Conservation (phyloP, 1,284 basidiomycete species). For the Heterobasidion annosum region DNA sequence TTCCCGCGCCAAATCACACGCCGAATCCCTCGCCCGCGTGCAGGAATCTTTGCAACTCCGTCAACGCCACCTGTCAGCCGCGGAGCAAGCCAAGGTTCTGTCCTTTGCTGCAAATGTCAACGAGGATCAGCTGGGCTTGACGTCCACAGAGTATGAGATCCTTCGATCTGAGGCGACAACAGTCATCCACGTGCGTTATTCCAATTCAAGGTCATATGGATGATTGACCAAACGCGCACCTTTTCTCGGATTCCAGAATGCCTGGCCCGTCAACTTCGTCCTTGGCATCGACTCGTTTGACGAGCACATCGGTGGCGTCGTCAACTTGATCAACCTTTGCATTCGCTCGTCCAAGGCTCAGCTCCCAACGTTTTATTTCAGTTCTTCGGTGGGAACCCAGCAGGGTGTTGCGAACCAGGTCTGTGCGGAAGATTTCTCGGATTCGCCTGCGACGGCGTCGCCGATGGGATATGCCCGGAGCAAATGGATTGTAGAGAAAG, state of each 20-base stretch:
- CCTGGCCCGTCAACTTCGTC: slow-evolving; percentile 41
- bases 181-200: slow-evolving; percentile 36
- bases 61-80: not conserved
- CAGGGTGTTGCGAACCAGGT: not conserved
- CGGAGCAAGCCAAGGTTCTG: not conserved
- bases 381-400: not conserved
- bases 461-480: slow-evolving; percentile 46
- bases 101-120: not conserved
- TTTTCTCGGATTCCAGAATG: slow-evolving; percentile 21
- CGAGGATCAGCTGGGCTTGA: not conserved
- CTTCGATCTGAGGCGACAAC: slow-evolving; percentile 28
- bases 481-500: slow-evolving; percentile 57
- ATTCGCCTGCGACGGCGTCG: slow-evolving; percentile 27
- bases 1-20: slow-evolving; percentile 35
- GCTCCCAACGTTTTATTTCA: slow-evolving; percentile 9
- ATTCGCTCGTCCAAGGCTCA: slow-evolving; percentile 31
- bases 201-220: not conserved
- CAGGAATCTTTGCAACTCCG: slow-evolving; percentile 22
- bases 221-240: not conserved
- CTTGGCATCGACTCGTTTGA: slow-evolving; percentile 38
- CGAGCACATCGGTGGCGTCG: slow-evolving; percentile 39
- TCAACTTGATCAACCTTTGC: slow-evolving; percentile 45
- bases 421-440: slow-evolving; percentile 29
- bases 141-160: slow-evolving; percentile 3
- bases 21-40: slow-evolving; percentile 26